Evolutionary conservation across 2,329 filamentous ascomycete species (phyloP), one percentile per base, ranked within the genome.

Genomic region (Neobulgaria alba): DNA sequence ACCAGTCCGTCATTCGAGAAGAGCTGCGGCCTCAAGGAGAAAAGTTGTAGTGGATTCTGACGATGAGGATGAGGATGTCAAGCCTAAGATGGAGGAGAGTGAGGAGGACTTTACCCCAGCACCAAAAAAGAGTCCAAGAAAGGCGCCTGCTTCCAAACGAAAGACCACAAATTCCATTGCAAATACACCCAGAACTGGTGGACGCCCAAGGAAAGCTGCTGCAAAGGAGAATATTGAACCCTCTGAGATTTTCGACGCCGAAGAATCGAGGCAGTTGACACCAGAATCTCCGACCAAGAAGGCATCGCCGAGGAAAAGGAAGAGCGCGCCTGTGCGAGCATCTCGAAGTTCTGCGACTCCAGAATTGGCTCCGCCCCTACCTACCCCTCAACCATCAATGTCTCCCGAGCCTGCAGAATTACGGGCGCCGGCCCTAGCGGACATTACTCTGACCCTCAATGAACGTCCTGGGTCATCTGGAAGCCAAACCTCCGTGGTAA

Each of bases 41-140:
- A 83, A 79, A 53, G 76, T 82, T 37, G 72, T 93, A 35, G 67
- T 89, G 45, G 87, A 93, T 50, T 87, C 80, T 7, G 71, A 76
- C 15, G 74, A 77, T 17, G 86, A 90, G 31, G 23, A 26, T 43
- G 84, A 87, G 42, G 77, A 83, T 49, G 68, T 77, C 40, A 67
- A 75, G 53, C 68, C 72, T 47, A 69, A 75, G 55, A 71, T 75
- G 45, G 70, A 82, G 19, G 75, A 82, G 3, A 71, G 67, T 36
- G 83, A 85, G 49, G 82, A 89, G 36, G 85, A 94, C 36, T 92
- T 88, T 56, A 83, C 82, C 33, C 87, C 87, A 2, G 54, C 82
- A 1, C 53, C 55, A 3, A 68, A 73, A 41, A 73, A 72, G 44
- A 75, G 69, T 44, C 66, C 72, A 21, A 69, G 73, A 49, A 73